Conservation (phyloP, 2,329 filamentous ascomycete genomes). For the Didymella arachidicola region DNA sequence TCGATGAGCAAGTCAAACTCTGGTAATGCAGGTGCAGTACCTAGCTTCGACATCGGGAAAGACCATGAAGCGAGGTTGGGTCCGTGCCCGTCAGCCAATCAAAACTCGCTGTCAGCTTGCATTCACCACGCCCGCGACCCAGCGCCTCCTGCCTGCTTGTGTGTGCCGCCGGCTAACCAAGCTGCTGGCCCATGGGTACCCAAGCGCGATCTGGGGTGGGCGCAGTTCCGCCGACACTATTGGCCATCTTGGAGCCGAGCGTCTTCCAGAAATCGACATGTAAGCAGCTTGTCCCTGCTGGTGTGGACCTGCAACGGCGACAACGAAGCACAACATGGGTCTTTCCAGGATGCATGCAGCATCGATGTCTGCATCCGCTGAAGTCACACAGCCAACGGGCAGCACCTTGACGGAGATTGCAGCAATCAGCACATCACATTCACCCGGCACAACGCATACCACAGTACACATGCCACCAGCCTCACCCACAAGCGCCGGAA, state of each 20-base stretch:
- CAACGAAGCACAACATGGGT: constrained; percentile 31
- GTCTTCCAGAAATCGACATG: constrained; percentile 48
- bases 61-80: constrained; percentile 31
- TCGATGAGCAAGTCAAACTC: constrained; percentile 31
- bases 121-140: constrained; percentile 29
- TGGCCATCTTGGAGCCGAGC: constrained; percentile 36
- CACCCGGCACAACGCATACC: constrained; percentile 24
- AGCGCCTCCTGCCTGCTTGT: constrained; percentile 39
- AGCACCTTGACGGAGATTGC: constrained; percentile 44
- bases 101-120: constrained; percentile 2
- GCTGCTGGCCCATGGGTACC: constrained; percentile 40
- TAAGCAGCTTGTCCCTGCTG: constrained; percentile 30
- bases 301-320: constrained; percentile 31
- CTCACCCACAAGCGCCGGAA: constrained; percentile 28
- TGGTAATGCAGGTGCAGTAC: constrained; percentile 34
- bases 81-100: constrained; percentile 28
- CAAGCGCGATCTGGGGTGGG: constrained; percentile 47
- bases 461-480: constrained; percentile 29
- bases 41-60: constrained; percentile 38
- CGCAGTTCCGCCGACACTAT: constrained; percentile 28
- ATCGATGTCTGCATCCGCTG: constrained; percentile 34
- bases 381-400: constrained; percentile 44
- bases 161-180: constrained; percentile 44
- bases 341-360: constrained; percentile 35
- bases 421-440: constrained; percentile 38